These are phyloP conservation scores for Hyphopichia homilentoma DNA, from an alignment of 805 yeast genomes.

Conservation along the genomic window DNA sequence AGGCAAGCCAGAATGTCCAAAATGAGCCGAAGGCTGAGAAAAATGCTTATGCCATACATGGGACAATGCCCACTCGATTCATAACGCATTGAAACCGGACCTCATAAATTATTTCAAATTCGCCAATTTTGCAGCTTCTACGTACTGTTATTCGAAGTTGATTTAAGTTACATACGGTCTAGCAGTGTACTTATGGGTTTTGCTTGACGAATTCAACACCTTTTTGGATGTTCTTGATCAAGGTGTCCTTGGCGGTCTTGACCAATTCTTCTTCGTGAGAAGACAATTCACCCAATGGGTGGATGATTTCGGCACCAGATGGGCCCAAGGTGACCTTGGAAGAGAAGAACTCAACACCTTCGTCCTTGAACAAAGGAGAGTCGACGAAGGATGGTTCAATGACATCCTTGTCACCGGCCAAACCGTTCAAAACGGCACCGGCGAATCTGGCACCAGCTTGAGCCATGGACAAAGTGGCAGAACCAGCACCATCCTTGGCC, in stretches of 20 bases:
- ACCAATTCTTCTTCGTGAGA: constrained; percentile 83
- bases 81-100: no score
- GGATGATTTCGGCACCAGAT: constrained; percentile 81
- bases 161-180: no score
- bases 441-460: constrained; percentile 83
- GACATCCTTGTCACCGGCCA: constrained; percentile 60
- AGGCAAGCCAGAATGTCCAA: no score
- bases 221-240: constrained; percentile 87
- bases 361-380: constrained; percentile 75
- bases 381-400: constrained; percentile 72
- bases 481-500: constrained; percentile 93
- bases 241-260: constrained; percentile 79
- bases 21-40: no score
- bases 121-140: no score
- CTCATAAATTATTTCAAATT: no score
- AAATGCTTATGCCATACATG: no score
- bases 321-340: constrained; percentile 91
- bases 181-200: constrained; percentile 60
- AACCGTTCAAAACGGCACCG: constrained; percentile 59
- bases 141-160: no score
- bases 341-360: constrained; percentile 96
- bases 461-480: constrained; percentile 92
- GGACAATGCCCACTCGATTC: no score
- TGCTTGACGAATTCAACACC: constrained; percentile 83
- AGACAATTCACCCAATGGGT: constrained; percentile 69